These are phyloP conservation scores for Kuraishia ogatae DNA, from an alignment of 805 yeast genomes.

Conservation along the genomic window DNA sequence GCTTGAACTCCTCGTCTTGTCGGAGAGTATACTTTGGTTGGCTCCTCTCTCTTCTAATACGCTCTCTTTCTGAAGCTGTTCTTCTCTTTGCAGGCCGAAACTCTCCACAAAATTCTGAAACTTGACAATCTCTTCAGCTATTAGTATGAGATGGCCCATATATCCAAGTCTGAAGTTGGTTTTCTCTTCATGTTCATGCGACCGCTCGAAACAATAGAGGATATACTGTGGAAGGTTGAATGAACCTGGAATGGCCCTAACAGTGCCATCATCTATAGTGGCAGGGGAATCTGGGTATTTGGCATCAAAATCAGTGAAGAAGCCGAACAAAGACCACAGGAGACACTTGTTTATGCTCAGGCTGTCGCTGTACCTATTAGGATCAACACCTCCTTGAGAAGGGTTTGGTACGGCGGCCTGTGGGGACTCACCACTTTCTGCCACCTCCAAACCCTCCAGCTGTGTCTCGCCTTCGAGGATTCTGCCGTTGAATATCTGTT, in stretches of 20 bases:
- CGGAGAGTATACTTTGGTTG: not conserved
- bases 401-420: not conserved
- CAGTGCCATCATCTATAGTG: not conserved
- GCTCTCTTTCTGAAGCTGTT: slow-evolving; percentile 2
- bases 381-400: slow-evolving; percentile 16
- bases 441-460: not conserved
- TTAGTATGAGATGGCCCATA: slow-evolving; percentile 49
- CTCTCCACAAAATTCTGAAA: slow-evolving; percentile 29
- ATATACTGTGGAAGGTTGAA: slow-evolving; percentile 22
- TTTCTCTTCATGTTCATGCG: slow-evolving; percentile 21
- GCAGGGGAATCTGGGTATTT: not conserved
- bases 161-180: slow-evolving; percentile 43
- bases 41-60: not conserved
- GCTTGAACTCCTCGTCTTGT: slow-evolving; percentile 12
- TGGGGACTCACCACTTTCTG: not conserved
- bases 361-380: slow-evolving; percentile 19
- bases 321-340: slow-evolving; percentile 26
- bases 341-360: slow-evolving; percentile 22
- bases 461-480: slow-evolving; percentile 19
- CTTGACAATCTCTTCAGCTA: slow-evolving; percentile 53
- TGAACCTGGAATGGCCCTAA: slow-evolving; percentile 17
- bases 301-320: slow-evolving; percentile 15
- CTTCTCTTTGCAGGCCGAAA: slow-evolving; percentile 23
- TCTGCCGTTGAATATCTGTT: slow-evolving; percentile 81
- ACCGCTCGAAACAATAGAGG: slow-evolving; percentile 18